Percentiles rank a stretch among this genome's conserved stretches.
These are phyloP conservation scores for Mortierella sp. DNA, from an alignment of 371 early-diverging fungal species.

Conservation along the genomic window DNA sequence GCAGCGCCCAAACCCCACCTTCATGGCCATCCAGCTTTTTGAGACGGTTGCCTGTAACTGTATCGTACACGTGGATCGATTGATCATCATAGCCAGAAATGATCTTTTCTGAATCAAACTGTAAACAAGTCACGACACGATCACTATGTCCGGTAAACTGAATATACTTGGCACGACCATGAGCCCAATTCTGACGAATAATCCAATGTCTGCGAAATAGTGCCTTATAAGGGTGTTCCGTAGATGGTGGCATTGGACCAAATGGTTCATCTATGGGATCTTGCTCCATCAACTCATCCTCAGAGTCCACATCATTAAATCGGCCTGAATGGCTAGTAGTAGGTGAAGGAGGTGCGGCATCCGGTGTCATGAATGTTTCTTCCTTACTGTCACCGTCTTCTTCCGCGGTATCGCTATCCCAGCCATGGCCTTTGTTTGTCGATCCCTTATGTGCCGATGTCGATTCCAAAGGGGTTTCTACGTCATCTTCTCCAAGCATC, in stretches of 20 bases:
- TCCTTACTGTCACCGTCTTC: constrained; percentile 53
- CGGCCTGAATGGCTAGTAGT: constrained; percentile 55
- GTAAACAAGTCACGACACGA: constrained; percentile 94
- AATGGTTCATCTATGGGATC: constrained; percentile 28
- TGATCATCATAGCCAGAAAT: constrained; percentile 93
- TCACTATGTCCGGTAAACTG: constrained; percentile 85
- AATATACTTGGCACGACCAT: constrained; percentile 76
- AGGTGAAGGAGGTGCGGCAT: constrained; percentile 57
- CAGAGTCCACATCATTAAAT: constrained; percentile 48
- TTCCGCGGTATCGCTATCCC: constrained; percentile 55
- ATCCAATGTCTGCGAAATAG: constrained; percentile 80
- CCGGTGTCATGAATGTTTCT: constrained; percentile 56
- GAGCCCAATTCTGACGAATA: constrained; percentile 86
- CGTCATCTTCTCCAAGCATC: constrained; percentile 52
- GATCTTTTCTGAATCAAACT: constrained; percentile 94
- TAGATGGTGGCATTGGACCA: constrained; percentile 52
- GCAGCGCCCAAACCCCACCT: constrained; percentile 99
- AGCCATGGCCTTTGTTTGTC: constrained; percentile 17
- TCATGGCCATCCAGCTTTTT: constrained; percentile 91
- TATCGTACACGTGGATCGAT: constrained; percentile 90
- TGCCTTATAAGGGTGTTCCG: constrained; percentile 78
- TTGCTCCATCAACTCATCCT: constrained; percentile 49
- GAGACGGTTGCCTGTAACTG: constrained; percentile 76
- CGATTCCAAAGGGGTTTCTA: constrained; percentile 8
- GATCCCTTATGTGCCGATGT: background rate